These are phyloP conservation scores for Fragaria nilgerrensis DNA, from an alignment of 306 rosid species.

Conservation along the genomic window DNA sequence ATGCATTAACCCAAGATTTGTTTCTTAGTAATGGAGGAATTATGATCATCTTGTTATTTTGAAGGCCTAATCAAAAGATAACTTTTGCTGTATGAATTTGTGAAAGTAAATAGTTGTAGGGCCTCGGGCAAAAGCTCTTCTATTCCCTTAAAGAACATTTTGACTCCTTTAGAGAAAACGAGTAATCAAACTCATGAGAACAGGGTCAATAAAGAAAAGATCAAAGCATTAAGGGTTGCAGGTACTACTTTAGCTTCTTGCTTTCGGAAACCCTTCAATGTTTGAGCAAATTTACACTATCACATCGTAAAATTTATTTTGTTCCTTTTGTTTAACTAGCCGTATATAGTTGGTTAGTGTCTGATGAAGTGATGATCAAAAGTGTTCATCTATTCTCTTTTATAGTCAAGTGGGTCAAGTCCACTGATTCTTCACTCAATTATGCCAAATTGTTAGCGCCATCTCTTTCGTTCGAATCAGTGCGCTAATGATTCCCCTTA, in stretches of 20 bases:
- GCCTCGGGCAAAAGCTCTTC: neutral
- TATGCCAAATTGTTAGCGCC: neutral
- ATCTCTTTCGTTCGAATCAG: neutral
- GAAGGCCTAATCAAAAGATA: neutral
- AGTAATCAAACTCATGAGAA: conserved; percentile 15
- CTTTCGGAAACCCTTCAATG: conserved; percentile 24
- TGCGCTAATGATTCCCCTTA: neutral
- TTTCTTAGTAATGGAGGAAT: neutral
- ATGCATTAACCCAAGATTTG: neutral
- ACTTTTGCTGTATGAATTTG: neutral
- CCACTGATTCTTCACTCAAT: conserved; percentile 7
- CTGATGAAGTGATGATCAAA: conserved; percentile 5
- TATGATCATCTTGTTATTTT: neutral
- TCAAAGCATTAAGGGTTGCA: conserved; percentile 27
- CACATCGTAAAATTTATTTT: neutral
- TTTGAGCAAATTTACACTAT: conserved; percentile 19
- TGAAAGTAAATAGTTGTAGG: neutral
- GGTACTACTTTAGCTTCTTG: conserved; percentile 28
- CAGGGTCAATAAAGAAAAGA: conserved; percentile 37
- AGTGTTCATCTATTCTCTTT: neutral
- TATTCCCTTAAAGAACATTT: neutral
- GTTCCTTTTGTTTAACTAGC: neutral
- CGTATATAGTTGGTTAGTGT: neutral
- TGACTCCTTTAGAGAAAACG: conserved; percentile 10
- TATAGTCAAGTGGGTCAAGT: neutral